phyloP scores from a whole-genome alignment of 306 rosid species.

The Senna tora region DNA sequence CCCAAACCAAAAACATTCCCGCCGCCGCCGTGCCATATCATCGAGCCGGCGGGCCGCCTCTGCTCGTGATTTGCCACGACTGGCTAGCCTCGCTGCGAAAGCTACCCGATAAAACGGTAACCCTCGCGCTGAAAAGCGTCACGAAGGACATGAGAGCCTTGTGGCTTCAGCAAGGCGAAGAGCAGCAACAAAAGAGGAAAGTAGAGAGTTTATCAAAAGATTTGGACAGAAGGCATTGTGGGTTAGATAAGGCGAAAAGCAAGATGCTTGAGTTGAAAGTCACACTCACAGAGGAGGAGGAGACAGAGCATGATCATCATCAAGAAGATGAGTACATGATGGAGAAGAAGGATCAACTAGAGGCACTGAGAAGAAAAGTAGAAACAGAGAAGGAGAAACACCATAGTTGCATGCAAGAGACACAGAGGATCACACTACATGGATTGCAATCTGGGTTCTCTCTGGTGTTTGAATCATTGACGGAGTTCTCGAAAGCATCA shows the following conservation, averaged over 20 bases:
- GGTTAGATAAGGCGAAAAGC: conserved; percentile 57
- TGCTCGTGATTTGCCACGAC: conserved; percentile 69
- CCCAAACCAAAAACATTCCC: conserved; percentile 60
- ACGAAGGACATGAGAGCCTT: conserved; percentile 72
- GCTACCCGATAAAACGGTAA: conserved; percentile 67
- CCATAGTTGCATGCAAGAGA: conserved; percentile 68
- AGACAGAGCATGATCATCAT: conserved; percentile 41
- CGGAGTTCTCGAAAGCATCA: conserved; percentile 76
- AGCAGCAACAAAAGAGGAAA: conserved; percentile 85
- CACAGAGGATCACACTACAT: conserved; percentile 69
- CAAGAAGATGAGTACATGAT: conserved; percentile 53
- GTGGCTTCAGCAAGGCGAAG: conserved; percentile 75
- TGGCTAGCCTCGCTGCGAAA: conserved; percentile 80
- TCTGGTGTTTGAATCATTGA: conserved; percentile 74
- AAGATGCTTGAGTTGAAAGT: conserved; percentile 64
- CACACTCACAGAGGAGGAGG: conserved; percentile 50
- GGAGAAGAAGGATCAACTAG: conserved; percentile 73
- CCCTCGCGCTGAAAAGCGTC: conserved; percentile 61
- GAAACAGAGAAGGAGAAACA: conserved; percentile 83
- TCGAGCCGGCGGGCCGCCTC: conserved; percentile 69
- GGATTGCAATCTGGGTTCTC: conserved; percentile 86
- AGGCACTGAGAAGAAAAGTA: conserved; percentile 59
- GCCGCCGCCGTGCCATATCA: conserved; percentile 50
- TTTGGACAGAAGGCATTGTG: conserved; percentile 55
- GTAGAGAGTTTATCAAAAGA: conserved; percentile 71